Conservation (phyloP, 2,329 filamentous ascomycete species). For the Diaporthe sp. region DNA sequence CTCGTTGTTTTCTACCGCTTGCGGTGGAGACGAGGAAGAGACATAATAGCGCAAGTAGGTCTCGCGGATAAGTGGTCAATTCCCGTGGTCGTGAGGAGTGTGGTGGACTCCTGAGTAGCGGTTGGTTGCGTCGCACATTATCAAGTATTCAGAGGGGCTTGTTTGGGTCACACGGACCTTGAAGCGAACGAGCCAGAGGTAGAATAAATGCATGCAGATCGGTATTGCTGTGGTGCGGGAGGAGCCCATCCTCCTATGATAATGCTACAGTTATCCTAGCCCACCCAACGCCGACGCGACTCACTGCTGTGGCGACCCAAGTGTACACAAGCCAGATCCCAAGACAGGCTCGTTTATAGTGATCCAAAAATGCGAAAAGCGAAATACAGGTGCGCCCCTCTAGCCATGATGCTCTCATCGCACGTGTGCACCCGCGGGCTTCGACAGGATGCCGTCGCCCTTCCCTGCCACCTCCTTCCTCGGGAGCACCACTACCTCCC, state of each 20-base stretch:
- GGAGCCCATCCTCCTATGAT: not conserved
- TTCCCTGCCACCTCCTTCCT: conserved; percentile 48
- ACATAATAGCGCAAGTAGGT: not conserved
- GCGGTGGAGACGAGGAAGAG: conserved; percentile 9
- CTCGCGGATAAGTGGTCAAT: not conserved
- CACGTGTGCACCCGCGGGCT: conserved; percentile 9
- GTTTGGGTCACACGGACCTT: not conserved
- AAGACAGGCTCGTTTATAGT: not conserved
- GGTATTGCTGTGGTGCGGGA: not conserved
- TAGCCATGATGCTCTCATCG: not conserved
- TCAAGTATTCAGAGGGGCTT: not conserved
- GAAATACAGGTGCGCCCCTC: not conserved
- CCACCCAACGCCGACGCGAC: conserved; percentile 14
- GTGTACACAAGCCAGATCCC: conserved; percentile 14
- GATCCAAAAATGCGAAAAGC: not conserved
- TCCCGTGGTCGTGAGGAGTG: not conserved
- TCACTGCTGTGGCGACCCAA: conserved; percentile 4
- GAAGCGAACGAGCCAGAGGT: not conserved
- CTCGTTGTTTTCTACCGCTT: not conserved
- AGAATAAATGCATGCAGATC: not conserved
- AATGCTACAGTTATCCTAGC: not conserved
- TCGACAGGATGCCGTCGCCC: conserved; percentile 44
- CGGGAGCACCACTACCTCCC: conserved; percentile 61
- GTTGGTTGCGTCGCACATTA: no score
- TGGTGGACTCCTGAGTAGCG: not conserved